Base-by-base conservation (phyloP, 78 protist genomes). In the Dictyostelium firmibasis region DNA sequence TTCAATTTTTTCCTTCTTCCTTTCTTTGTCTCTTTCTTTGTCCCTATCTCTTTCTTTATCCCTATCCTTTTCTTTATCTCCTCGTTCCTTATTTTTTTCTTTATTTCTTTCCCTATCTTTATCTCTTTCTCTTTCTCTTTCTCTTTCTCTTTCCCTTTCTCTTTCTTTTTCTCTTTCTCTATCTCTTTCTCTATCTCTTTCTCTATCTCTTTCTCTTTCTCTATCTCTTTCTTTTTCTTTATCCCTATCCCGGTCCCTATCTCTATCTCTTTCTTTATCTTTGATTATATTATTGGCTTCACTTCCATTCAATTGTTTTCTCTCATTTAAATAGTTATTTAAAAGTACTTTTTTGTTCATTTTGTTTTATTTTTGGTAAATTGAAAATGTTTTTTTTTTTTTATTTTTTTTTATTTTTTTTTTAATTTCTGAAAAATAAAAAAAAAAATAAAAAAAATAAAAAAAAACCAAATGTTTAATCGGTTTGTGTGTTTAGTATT, bases 281-380 rank as follows among this genome's bases (percentile, higher is more conserved):
- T 62, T 62, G 20, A 16, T 62, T 62, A 62, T 8, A 35, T 33
- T 27, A 13, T 14, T 72, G 25, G 9, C 33, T 33, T 33, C 44
- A 72, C 38, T 72, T 4, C 79, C n/a, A 72, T 31, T 31, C 25
- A 33, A 31, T 72, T 72, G 79, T 72, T 29, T 81, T 53, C 38
- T 53, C 18, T 38, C 47, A 23, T 76, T 76, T 76, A 76, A 38
- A 38, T 50, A 50, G 33, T 81, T 81, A 8, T 53, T 81, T 62
- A 44, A 50, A 53, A 81, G n/a, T 57, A n/a, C 35, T 29, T 81
- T 53, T 53, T 53, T 81, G 4, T 53, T 62, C 85, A 81, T 81
- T 50, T 33, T 62, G 29, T n/a, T 31, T 31, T 14, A 14, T 16
- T 72, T 33, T 18, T 57, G 27, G 67, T 20, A 57, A 20, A 57